A percentile compares a stretch with the other conserved stretches of the same genome.
phyloP scores from a whole-genome alignment of 2,329 filamentous ascomycete species.

The Fusarium udum region DNA sequence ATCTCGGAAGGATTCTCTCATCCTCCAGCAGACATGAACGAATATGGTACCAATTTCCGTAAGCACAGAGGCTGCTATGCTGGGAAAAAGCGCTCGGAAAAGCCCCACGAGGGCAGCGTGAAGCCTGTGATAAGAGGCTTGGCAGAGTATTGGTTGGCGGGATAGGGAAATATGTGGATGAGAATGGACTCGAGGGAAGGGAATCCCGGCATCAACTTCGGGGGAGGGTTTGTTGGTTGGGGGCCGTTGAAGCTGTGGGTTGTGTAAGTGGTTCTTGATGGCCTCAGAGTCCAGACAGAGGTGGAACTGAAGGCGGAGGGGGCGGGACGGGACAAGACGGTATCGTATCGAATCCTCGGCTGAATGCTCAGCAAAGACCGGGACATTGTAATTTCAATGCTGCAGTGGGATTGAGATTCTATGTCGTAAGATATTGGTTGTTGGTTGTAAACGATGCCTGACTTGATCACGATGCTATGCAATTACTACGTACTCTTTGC shows the following conservation, averaged over 20 bases:
- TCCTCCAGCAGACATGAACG: slow-evolving; percentile 4
- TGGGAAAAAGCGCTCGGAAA: slow-evolving; percentile 2
- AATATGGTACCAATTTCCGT: slow-evolving; percentile 1
- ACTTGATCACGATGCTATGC: background rate
- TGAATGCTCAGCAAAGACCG: background rate
- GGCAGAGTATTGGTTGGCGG: slow-evolving; percentile 7
- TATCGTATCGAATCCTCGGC: background rate
- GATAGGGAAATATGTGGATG: background rate
- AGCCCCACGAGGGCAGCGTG: background rate
- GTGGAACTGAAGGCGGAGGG: background rate
- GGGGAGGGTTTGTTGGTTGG: background rate
- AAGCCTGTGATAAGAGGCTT: slow-evolving; percentile 6
- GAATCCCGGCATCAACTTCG: background rate
- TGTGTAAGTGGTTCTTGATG: background rate
- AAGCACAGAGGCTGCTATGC: background rate
- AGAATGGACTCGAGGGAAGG: background rate
- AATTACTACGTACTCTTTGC: background rate
- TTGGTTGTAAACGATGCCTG: background rate
- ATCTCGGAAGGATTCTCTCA: slow-evolving; percentile 5
- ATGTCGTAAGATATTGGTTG: background rate
- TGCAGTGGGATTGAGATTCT: background rate
- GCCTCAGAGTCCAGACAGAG: background rate
- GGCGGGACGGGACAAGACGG: background rate
- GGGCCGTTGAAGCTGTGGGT: background rate
- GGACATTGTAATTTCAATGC: background rate